phyloP scores from a whole-genome alignment of 106 monocot species.

The Acorus calamus region DNA sequence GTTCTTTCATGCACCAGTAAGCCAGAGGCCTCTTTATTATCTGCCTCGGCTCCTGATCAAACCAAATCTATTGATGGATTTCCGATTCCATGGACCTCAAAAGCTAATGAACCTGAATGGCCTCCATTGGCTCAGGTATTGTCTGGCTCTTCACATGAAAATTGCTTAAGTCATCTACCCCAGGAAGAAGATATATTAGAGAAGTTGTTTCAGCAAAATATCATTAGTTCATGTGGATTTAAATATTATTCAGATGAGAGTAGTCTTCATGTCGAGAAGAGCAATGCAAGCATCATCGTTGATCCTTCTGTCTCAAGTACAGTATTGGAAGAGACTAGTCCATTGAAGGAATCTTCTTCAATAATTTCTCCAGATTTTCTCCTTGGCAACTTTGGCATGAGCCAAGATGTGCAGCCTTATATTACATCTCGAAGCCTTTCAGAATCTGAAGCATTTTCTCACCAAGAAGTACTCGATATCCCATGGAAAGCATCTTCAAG shows the following conservation, averaged over 20 bases:
- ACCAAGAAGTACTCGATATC: slow-evolving; percentile 44
- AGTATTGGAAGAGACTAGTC: slow-evolving; percentile 19
- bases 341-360: slow-evolving; percentile 18
- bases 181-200: slow-evolving; percentile 2
- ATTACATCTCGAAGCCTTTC: slow-evolving; percentile 31
- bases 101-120: slow-evolving; percentile 6
- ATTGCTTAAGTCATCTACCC: slow-evolving; percentile 13
- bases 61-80: slow-evolving; percentile 19
- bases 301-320: slow-evolving; percentile 24
- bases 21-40: slow-evolving; percentile 17
- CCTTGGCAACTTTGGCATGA: slow-evolving; percentile 21
- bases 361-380: slow-evolving; percentile 21
- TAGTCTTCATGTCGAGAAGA: slow-evolving; percentile 22
- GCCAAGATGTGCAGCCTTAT: slow-evolving; percentile 57
- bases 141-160: slow-evolving; percentile 13
- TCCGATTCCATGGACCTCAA: slow-evolving; percentile 21
- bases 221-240: slow-evolving; percentile 27
- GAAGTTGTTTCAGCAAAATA: slow-evolving; percentile 14
- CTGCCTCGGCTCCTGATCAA: slow-evolving; percentile 22
- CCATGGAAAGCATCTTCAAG: slow-evolving; percentile 52
- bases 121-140: slow-evolving; percentile 33
- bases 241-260: slow-evolving; percentile 32
- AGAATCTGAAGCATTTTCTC: slow-evolving; percentile 34
- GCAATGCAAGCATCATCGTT: slow-evolving; percentile 8
- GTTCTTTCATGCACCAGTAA: not conserved